Percentiles rank a stretch among this genome's conserved stretches.
phyloP scores from a whole-genome alignment of 2,329 filamentous ascomycete species.

The Tolypocladium cylindrosporum region DNA sequence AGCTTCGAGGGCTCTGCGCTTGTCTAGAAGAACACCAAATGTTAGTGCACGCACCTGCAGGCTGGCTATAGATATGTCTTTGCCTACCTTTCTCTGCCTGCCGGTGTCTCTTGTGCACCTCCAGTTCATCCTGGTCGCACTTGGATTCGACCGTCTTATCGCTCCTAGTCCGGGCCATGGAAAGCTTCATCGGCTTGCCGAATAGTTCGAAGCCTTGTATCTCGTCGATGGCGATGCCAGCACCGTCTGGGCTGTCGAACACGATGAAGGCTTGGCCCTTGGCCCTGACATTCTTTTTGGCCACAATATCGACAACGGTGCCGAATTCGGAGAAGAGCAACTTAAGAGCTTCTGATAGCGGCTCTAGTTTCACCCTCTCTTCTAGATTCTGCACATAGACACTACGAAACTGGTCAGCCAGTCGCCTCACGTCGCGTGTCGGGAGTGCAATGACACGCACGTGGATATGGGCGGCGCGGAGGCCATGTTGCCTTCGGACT shows the following conservation, averaged over 20 bases:
- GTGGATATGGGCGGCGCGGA: conserved; percentile 45
- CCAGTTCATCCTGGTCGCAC: conserved; percentile 71
- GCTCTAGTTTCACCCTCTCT: conserved; percentile 77
- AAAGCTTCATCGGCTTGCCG: conserved; percentile 78
- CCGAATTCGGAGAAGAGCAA: conserved; percentile 87
- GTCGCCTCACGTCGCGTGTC: conserved; percentile 38
- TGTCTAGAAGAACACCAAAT: conserved; percentile 31
- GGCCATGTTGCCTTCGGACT: conserved; percentile 18
- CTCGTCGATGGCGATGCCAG: conserved; percentile 73
- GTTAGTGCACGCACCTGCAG: background rate
- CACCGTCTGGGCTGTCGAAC: conserved; percentile 73
- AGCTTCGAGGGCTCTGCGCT: conserved; percentile 74
- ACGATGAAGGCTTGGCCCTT: conserved; percentile 96
- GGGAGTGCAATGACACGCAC: conserved; percentile 65
- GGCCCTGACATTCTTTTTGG: conserved; percentile 81
- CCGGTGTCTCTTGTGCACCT: conserved; percentile 74
- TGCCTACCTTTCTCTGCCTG: conserved; percentile 81
- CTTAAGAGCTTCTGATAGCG: conserved; percentile 61
- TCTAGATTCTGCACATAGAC: conserved; percentile 77
- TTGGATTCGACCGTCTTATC: conserved; percentile 75
- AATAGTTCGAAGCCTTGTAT: conserved; percentile 89
- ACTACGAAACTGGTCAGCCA: conserved; percentile 32
- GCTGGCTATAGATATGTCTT: background rate
- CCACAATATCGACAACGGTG: conserved; percentile 71
- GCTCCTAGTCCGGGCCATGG: conserved; percentile 72